Evolutionary conservation across 345 rosid genomes (phyloP).

Genomic region (Hypericum androsaemum): DNA sequence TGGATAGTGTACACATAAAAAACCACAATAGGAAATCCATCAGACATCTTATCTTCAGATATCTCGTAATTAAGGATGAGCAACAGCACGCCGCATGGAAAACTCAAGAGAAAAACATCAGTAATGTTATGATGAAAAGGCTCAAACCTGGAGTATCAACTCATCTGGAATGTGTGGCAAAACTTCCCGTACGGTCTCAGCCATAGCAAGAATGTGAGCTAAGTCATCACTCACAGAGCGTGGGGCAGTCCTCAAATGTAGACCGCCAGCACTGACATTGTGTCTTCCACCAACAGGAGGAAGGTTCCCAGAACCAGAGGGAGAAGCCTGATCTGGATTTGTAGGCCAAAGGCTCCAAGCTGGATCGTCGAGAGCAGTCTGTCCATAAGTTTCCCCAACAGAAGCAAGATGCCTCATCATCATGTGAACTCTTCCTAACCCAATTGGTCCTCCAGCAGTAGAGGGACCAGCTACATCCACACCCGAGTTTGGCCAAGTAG

Average conservation of each 20-base stretch:
- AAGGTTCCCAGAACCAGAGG: constrained; percentile 49
- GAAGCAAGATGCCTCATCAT: constrained; percentile 99
- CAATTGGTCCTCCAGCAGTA: constrained; percentile 61
- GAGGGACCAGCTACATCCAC: constrained; percentile 91
- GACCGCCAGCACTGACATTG: constrained; percentile 45
- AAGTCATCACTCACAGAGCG: constrained; percentile 42
- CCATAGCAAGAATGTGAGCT: constrained; percentile 81
- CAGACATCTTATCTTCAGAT: not conserved
- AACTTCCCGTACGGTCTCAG: constrained; percentile 90
- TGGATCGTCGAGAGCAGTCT: constrained; percentile 77
- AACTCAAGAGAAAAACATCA: not conserved
- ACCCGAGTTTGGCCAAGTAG: constrained; percentile 65
- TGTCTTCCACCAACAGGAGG: constrained; percentile 36
- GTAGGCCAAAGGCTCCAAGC: constrained; percentile 88
- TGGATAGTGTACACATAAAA: too few species aligned
- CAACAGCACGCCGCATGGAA: not conserved
- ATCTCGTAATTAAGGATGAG: not conserved
- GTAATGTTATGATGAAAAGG: not conserved
- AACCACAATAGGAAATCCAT: too few species aligned
- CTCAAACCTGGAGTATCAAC: constrained; percentile 67
- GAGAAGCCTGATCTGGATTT: constrained; percentile 55
- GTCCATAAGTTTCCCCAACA: constrained; percentile 88
- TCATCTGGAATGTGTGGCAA: constrained; percentile 91
- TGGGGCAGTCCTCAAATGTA: constrained; percentile 52
- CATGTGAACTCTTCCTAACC: constrained; percentile 87